A percentile compares a stretch with the other conserved stretches of the same genome.
Conservation (phyloP, 164 flowering plant species). For the Nymphaea colorata region DNA sequence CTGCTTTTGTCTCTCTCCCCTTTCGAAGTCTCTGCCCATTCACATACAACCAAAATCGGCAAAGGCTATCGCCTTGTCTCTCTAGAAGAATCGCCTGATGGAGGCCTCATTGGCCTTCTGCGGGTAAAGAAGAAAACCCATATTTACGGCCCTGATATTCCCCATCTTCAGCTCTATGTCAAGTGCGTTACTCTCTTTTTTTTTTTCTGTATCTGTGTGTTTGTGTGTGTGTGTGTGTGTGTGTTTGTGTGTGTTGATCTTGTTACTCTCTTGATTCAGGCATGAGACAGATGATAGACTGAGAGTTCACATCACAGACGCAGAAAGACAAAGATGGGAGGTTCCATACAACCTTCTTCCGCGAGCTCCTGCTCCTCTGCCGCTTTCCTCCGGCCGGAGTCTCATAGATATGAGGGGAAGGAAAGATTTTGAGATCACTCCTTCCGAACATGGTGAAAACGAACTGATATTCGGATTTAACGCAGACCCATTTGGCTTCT, state of each 20-base stretch:
- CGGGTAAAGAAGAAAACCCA: constrained; percentile 57
- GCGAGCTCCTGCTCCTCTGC: constrained; percentile 46
- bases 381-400: constrained; percentile 15
- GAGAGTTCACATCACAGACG: constrained; percentile 70
- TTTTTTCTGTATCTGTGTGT: neutral
- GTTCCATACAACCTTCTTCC: constrained; percentile 72
- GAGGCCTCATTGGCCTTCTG: constrained; percentile 64
- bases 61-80: constrained; percentile 64
- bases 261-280: constrained; percentile 29
- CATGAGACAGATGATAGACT: constrained; percentile 72
- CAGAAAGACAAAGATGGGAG: constrained; percentile 63
- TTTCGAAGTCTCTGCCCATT: neutral
- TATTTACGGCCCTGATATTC: constrained; percentile 76
- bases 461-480: constrained; percentile 60
- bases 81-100: constrained; percentile 60
- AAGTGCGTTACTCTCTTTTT: constrained; percentile 34
- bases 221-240: neutral
- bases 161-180: constrained; percentile 65
- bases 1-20: neutral
- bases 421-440: constrained; percentile 18
- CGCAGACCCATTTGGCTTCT: constrained; percentile 70
- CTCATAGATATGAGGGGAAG: constrained; percentile 8
- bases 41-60: constrained; percentile 37
- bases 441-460: constrained; percentile 35
- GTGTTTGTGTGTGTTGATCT: neutral